Percentiles rank a stretch among this genome's conserved stretches.
Evolutionary conservation across 2,329 filamentous ascomycete genomes (phyloP).

Genomic region (Ceratocystis alfenasii): DNA sequence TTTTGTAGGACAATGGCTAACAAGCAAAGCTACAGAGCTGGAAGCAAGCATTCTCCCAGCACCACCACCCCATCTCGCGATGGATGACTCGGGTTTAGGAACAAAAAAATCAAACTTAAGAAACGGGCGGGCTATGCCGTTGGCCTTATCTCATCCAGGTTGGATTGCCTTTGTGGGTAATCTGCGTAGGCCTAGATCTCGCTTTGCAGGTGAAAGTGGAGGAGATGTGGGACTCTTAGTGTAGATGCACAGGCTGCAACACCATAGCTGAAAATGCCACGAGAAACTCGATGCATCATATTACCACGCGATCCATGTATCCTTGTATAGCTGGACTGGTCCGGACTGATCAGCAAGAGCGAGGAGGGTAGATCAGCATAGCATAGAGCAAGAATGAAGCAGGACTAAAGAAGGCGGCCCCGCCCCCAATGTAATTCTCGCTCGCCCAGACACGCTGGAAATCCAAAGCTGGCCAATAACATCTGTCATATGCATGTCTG

Average conservation of each 20-base stretch:
- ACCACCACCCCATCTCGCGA: neutral
- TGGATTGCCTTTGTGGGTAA: neutral
- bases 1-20: neutral
- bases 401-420: neutral
- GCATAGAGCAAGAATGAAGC: neutral
- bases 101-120: neutral
- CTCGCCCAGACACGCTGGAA: neutral
- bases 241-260: neutral
- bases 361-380: neutral
- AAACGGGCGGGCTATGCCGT: constrained; percentile 2
- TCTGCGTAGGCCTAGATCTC: constrained; percentile 2
- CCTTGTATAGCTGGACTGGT: neutral
- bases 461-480: neutral
- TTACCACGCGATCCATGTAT: constrained; percentile 10
- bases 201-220: neutral
- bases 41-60: neutral
- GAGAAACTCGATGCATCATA: neutral
- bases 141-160: neutral
- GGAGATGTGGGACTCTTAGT: neutral
- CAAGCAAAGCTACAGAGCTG: neutral
- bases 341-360: neutral
- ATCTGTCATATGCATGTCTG: neutral
- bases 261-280: constrained; percentile 4
- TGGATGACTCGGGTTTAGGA: neutral
- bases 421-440: neutral